Evolutionary conservation across 441 rosid species (phyloP).

Genomic region (Gossypium laxum): DNA sequence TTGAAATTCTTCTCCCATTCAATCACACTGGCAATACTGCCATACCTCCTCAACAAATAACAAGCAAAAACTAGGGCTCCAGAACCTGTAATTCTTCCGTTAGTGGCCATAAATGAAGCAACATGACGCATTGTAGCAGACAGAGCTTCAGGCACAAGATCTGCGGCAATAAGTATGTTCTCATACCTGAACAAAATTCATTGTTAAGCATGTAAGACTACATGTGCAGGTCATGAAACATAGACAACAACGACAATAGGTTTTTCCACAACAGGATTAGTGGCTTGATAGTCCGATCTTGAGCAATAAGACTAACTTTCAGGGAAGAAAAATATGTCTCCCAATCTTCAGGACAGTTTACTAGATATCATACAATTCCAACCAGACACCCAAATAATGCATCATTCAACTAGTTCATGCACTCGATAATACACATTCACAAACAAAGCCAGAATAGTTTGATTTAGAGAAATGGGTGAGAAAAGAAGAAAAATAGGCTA

Average conservation of each 20-base stretch:
- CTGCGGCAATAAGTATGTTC: conserved; percentile 63
- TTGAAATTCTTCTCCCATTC: conserved; percentile 83
- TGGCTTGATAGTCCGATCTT: background rate
- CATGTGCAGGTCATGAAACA: background rate
- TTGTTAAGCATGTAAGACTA: conserved; percentile 8
- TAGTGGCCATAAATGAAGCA: conserved; percentile 50
- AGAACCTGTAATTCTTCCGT: conserved; percentile 63
- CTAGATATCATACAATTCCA: background rate
- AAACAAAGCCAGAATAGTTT: background rate
- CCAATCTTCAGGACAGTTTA: background rate
- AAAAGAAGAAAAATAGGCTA: background rate
- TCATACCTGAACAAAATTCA: conserved; percentile 65
- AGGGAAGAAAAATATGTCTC: background rate
- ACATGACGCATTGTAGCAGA: conserved; percentile 57
- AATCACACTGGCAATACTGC: conserved; percentile 56
- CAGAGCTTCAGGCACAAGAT: conserved; percentile 84
- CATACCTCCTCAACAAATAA: conserved; percentile 65
- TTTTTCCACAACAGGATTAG: background rate
- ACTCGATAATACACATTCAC: background rate
- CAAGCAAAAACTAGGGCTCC: conserved; percentile 66
- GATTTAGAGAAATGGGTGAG: background rate
- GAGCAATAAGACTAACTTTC: background rate
- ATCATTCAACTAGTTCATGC: background rate
- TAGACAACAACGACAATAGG: background rate
- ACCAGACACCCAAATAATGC: background rate